These are phyloP conservation scores for Fragilaria crotonensis DNA, from an alignment of 108 stramenopile genomes.

Conservation along the genomic window DNA sequence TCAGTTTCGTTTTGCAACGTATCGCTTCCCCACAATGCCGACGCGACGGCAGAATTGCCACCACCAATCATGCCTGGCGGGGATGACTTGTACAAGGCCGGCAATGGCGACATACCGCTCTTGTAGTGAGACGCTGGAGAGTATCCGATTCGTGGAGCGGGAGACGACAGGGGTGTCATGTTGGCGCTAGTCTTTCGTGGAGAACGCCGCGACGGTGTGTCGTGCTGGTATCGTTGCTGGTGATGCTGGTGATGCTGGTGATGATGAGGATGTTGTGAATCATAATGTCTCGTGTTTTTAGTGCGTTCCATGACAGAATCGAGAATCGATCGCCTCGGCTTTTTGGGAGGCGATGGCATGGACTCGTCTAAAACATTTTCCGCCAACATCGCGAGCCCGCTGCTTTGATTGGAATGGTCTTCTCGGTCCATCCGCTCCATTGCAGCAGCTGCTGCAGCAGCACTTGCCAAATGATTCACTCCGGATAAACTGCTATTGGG, in stretches of 20 bases:
- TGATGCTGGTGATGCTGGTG: background rate
- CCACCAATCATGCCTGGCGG: background rate
- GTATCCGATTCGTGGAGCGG: background rate
- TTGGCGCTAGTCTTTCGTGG: background rate
- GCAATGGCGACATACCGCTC: background rate
- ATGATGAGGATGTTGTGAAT: background rate
- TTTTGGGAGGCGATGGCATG: background rate
- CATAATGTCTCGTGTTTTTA: background rate
- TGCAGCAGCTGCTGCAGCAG: constrained; percentile 16
- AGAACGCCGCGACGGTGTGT: background rate
- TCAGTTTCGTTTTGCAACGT: background rate
- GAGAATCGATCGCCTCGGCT: constrained; percentile 4
- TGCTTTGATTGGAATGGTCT: constrained; percentile 8
- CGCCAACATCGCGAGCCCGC: constrained; percentile 12
- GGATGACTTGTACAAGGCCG: background rate
- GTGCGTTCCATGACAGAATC: constrained; percentile 12
- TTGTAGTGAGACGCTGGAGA: background rate
- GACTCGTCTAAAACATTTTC: constrained; percentile 4
- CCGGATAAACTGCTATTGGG: constrained; percentile 5
- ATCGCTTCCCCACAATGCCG: background rate
- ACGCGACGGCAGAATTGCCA: background rate
- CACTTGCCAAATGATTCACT: background rate
- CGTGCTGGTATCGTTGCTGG: background rate
- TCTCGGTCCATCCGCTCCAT: constrained; percentile 13
- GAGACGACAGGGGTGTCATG: background rate